A percentile compares a stretch with the other conserved stretches of the same genome.
Conservation (phyloP, 2,329 filamentous ascomycete species). For the Beauveria asiatica region DNA sequence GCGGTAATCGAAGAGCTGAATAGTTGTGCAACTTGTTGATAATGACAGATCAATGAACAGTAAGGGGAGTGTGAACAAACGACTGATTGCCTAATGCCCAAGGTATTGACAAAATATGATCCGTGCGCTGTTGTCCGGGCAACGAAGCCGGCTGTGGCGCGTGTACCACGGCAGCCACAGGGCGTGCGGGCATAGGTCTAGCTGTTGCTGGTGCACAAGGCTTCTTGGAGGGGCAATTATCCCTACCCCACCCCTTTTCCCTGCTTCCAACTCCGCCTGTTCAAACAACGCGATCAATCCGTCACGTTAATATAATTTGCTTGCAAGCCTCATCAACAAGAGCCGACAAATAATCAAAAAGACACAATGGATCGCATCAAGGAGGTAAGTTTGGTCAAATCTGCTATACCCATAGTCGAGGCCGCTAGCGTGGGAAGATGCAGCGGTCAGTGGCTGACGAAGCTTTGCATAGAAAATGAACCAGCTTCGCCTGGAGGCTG, state of each 20-base stretch:
- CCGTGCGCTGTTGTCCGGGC: conserved; percentile 11
- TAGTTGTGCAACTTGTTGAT: not conserved
- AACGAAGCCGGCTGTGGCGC: conserved; percentile 9
- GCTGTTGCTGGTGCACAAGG: conserved; percentile 1
- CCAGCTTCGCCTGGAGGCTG: conserved; percentile 86
- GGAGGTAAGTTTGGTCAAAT: conserved; percentile 54
- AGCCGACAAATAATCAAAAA: conserved; percentile 14
- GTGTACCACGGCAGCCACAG: conserved; percentile 2
- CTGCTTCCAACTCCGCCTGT: conserved; percentile 10
- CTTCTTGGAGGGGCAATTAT: conserved; percentile 12
- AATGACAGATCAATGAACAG: not conserved
- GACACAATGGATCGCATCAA: conserved; percentile 77
- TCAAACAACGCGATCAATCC: conserved; percentile 11
- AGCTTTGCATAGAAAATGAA: conserved; percentile 69
- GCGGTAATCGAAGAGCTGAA: not conserved
- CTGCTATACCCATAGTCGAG: not conserved
- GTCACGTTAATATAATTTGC: conserved; percentile 2
- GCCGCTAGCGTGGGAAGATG: not conserved
- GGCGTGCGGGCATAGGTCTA: not conserved
- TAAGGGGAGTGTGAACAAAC: not conserved
- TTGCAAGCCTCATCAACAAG: conserved; percentile 8
- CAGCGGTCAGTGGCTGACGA: conserved; percentile 17
- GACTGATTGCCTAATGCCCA: not conserved
- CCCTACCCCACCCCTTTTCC: conserved; percentile 14
- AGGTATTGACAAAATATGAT: conserved; percentile 3